Percentiles rank a stretch among this genome's conserved stretches.
Conservation (phyloP, 108 stramenopile genomes). For the Skeletonema tropicum region DNA sequence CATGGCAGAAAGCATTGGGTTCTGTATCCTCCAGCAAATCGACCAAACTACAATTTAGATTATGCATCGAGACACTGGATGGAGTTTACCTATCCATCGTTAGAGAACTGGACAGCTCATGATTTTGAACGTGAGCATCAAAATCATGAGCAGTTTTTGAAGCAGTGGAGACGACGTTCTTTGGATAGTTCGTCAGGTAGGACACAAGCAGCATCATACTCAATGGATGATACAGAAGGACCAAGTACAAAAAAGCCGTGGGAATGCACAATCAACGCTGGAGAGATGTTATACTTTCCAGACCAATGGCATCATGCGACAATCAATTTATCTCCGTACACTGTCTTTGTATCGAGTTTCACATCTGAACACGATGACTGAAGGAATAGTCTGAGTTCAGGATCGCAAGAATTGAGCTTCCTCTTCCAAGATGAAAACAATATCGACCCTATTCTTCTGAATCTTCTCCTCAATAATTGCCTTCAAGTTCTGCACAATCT, state of each 20-base stretch:
- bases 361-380: constrained; percentile 65
- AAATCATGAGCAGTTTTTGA: constrained; percentile 22
- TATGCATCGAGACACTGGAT: constrained; percentile 85
- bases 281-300: constrained; percentile 89
- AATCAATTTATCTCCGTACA: constrained; percentile 88
- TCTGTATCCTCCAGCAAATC: constrained; percentile 51
- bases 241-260: constrained; percentile 49
- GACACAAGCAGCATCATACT: constrained; percentile 34
- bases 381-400: background rate
- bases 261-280: constrained; percentile 81
- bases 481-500: constrained; percentile 21
- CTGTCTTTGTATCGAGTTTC: constrained; percentile 90
- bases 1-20: constrained; percentile 83
- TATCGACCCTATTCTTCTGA: constrained; percentile 9
- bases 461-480: constrained; percentile 16
- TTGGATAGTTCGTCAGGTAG: background rate
- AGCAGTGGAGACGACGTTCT: constrained; percentile 15
- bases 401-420: constrained; percentile 17
- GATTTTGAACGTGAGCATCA: constrained; percentile 22
- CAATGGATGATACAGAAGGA: constrained; percentile 53
- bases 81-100: constrained; percentile 62
- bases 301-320: constrained; percentile 89
- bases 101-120: constrained; percentile 36
- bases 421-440: constrained; percentile 14
- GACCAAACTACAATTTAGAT: constrained; percentile 69